Base-by-base conservation (phyloP, 345 rosid species). In the Capsella bursapastoris region DNA sequence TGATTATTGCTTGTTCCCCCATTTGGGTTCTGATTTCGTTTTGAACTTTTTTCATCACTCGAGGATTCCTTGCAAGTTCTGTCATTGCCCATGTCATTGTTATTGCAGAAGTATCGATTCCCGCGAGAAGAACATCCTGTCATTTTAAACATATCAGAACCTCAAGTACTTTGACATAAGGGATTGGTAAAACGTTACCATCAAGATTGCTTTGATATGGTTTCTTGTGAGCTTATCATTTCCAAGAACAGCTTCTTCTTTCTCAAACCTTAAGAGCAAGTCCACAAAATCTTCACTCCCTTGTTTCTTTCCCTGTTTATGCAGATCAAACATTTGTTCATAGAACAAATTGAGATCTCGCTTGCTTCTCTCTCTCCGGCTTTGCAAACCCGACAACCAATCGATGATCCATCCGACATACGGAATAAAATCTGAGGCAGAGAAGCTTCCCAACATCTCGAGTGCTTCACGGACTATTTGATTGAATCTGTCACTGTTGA, bases 71-170 rank as follows among this genome's bases (percentile, higher is more conserved):
- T 1, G 31, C 62, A 0, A 84, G 81, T 60, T 82, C 83, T 2
- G 88, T 58, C 85, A 83, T 79, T 11, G 85, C 74, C 88, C 88
- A 85, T 10, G 40, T 62, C 61, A 77, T 48, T 8, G 70, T 16
- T 31, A 74, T 56, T n/a, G 72, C 72, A n/a, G 72, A 45, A 1
- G 78, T 65, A 13, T 38, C 78, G 1, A 74, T 65, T 2, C 72
- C 72, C 1, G 29, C 78, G 0, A 74, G 31, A 47, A 74, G 64
- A 31, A 74, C 57, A 32, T 85, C 25, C 85, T 85, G 73, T 50
- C 50, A 62, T 13, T 18, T 27, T 6, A 57, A 41, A 8, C 3
- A 52, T 35, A 37, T 70, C 13, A 71, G 4, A 4, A 57, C 0
- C 57, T 31, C 10, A 53, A 2, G 11, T 16, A 16, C 27, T 48